Conservation (phyloP, 495 filamentous ascomycete genomes). For the Annulohypoxylon moriforme region DNA sequence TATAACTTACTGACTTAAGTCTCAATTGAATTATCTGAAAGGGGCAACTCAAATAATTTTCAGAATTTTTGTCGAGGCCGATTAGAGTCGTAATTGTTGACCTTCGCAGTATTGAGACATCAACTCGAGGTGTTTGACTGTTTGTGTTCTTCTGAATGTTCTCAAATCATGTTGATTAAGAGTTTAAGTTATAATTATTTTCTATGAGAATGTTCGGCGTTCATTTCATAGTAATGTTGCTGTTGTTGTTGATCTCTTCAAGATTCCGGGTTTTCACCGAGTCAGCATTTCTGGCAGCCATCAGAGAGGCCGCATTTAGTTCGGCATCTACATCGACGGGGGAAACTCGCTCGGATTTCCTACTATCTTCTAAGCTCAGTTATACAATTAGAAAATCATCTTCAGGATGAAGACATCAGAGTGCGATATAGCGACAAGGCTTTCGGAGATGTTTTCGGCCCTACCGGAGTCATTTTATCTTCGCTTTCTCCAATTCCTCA, state of each 20-base stretch:
- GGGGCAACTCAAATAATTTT: background rate
- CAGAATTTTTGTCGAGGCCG: background rate
- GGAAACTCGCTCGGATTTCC: slow-evolving; percentile 31
- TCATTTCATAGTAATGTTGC: slow-evolving; percentile 7
- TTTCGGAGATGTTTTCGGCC: slow-evolving; percentile 11
- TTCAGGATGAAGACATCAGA: slow-evolving; percentile 11
- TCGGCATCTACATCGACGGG: slow-evolving; percentile 30
- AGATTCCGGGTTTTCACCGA: slow-evolving; percentile 42
- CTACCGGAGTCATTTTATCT: slow-evolving; percentile 11
- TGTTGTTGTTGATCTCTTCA: slow-evolving; percentile 4
- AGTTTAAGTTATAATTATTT: too few relatives aligned
- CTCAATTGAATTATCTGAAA: background rate
- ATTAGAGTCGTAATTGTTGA: background rate
- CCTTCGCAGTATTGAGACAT: background rate
- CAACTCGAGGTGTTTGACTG: background rate
- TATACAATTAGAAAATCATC: background rate
- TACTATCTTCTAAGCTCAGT: background rate
- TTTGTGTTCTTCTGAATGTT: background rate
- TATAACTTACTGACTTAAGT: background rate
- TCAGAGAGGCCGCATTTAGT: slow-evolving; percentile 25
- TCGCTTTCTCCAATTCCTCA: background rate
- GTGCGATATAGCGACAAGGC: background rate
- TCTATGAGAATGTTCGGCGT: slow-evolving; percentile 8
- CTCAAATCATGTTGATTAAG: background rate
- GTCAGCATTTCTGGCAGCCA: background rate